These are phyloP conservation scores for Trichoderma orchidacearum DNA, from an alignment of 495 filamentous ascomycete species.

Conservation along the genomic window DNA sequence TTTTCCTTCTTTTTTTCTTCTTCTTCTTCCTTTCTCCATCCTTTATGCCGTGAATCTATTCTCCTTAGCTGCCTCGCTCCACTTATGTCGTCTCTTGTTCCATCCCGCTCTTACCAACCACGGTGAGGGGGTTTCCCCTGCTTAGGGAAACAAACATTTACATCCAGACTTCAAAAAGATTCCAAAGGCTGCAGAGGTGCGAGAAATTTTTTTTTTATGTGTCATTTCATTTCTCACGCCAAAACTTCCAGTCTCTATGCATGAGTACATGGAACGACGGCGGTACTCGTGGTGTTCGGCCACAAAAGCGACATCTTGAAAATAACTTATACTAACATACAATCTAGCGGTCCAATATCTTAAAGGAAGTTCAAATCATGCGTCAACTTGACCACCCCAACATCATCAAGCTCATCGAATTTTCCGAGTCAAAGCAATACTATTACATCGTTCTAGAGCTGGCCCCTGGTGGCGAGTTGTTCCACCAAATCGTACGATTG, in stretches of 20 bases:
- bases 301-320: not conserved
- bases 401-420: constrained; percentile 83
- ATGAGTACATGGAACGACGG: constrained; percentile 2
- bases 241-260: not conserved
- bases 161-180: constrained; percentile 92
- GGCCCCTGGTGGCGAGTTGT: constrained; percentile 88
- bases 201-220: constrained; percentile 39
- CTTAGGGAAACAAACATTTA: constrained; percentile 71
- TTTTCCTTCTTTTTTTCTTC: constrained; percentile 12
- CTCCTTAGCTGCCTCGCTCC: constrained; percentile 7
- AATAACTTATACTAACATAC: not conserved
- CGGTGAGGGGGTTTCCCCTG: constrained; percentile 10
- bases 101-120: constrained; percentile 24
- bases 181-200: constrained; percentile 95
- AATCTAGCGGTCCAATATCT: constrained; percentile 76
- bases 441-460: constrained; percentile 96
- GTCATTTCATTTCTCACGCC: constrained; percentile 6
- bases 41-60: not conserved
- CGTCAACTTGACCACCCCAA: constrained; percentile 90
- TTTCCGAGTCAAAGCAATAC: constrained; percentile 85
- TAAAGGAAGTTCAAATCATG: constrained; percentile 99
- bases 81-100: constrained; percentile 7
- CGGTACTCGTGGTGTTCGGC: not conserved
- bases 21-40: constrained; percentile 17
- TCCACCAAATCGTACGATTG: constrained; percentile 95